Percentiles rank a stretch among this genome's conserved stretches.
These are phyloP conservation scores for Botrytis aclada DNA, from an alignment of 2,329 filamentous ascomycete genomes.

Conservation along the genomic window DNA sequence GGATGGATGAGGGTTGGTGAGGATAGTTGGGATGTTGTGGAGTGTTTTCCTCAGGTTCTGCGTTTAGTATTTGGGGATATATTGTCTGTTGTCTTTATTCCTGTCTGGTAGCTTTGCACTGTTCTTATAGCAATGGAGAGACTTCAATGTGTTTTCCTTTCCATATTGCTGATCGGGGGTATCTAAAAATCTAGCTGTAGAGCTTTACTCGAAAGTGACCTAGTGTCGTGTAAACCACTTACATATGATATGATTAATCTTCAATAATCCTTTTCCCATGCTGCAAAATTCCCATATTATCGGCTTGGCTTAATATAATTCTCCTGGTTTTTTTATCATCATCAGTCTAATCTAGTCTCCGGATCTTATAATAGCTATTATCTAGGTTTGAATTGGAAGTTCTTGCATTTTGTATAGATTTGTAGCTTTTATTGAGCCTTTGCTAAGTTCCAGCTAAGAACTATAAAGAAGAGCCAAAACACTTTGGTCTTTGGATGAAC, in stretches of 20 bases:
- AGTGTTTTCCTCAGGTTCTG: neutral
- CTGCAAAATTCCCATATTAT: neutral
- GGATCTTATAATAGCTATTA: neutral
- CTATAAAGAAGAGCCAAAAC: neutral
- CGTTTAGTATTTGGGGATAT: neutral
- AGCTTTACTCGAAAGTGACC: accelerated
- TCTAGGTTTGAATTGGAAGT: neutral
- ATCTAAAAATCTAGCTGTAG: accelerated
- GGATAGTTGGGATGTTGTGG: neutral
- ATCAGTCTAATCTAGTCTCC: neutral
- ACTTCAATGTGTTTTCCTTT: neutral
- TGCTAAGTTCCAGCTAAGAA: neutral
- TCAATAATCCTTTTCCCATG: neutral
- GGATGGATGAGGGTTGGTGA: neutral
- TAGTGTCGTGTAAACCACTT: neutral
- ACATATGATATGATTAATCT: neutral
- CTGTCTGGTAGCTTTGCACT: neutral
- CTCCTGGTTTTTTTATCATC: neutral
- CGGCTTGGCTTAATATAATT: neutral
- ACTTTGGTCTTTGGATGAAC: neutral
- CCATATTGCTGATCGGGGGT: neutral
- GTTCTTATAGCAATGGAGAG: neutral
- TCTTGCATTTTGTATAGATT: neutral
- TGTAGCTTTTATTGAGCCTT: neutral
- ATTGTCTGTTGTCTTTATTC: neutral